Conservation (phyloP, 2,329 filamentous ascomycete genomes). For the Arthroderma sp. region DNA sequence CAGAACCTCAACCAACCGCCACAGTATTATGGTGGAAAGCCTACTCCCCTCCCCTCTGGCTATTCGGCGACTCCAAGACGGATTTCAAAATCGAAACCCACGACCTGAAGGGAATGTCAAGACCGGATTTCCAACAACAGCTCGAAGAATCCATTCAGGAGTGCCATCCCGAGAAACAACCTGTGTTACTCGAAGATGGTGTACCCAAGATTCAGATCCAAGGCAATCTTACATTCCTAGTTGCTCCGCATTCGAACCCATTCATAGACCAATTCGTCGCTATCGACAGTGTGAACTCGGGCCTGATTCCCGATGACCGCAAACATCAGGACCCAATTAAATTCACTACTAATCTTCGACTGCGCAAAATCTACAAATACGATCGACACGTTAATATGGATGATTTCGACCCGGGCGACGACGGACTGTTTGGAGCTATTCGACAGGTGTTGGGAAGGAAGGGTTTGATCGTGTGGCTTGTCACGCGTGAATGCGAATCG, state of each 20-base stretch:
- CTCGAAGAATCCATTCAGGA: constrained; percentile 22
- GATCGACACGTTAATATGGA: constrained; percentile 38
- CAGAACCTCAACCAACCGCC: constrained; percentile 10
- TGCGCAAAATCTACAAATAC: constrained; percentile 32
- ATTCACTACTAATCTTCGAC: constrained; percentile 7
- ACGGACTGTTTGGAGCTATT: constrained; percentile 34
- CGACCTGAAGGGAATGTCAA: constrained; percentile 37
- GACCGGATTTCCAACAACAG: constrained; percentile 26
- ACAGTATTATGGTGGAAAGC: constrained; percentile 43
- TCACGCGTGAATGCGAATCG: constrained; percentile 11
- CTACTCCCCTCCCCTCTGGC: constrained; percentile 39
- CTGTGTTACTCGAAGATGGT: not conserved
- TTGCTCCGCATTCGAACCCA: constrained; percentile 33
- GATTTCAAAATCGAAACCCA: constrained; percentile 25
- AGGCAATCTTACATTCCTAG: constrained; percentile 23
- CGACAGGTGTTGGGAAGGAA: constrained; percentile 34
- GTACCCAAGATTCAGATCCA: constrained; percentile 7
- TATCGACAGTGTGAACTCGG: not conserved
- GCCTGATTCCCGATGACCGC: not conserved
- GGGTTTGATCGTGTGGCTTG: constrained; percentile 37
- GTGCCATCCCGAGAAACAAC: constrained; percentile 14
- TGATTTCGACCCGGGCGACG: constrained; percentile 38
- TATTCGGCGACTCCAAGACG: constrained; percentile 28
- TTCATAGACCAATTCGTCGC: constrained; percentile 28
- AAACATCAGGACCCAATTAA: not conserved